Base-by-base conservation (phyloP, 1,139 yeast species). In the Candida sanyaensis region DNA sequence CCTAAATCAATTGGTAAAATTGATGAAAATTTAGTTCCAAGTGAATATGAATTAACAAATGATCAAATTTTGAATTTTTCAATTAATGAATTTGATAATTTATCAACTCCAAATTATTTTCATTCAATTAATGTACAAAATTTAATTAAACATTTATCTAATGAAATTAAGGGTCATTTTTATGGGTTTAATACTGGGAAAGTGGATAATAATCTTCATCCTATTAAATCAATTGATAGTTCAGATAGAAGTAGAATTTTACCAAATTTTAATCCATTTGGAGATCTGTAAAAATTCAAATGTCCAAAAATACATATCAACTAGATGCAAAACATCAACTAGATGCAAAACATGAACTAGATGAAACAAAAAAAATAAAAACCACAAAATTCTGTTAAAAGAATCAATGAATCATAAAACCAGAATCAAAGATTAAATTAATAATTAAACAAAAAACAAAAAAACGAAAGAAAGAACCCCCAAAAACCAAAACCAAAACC, bases 61-160 rank as follows among this genome's bases (percentile, higher is more conserved):
- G 80, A 75, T 7, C 77, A 73, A 57, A 70, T 74, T 17, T 58
- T 69, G 54, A 71, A 68, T 45, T 75, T 75, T 52, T 68, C 76
- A 17, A 66, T 74, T 37, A 63, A 63, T 41, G 77, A 73, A 50
- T 66, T 75, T 50, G 69, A 64, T 17, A 62, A 61, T 45, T 62
- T 75, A 44, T 57, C 71, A 0, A 49, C 50, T 11, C 74, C 79
- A 30, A 73, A 66, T 53, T 75, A 75, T 55, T 75, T 75, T 64
- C 80, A 75, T 54, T 72, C 68, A 66, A 59, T 63, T 23, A 75
- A 75, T 54, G 61, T 75, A 47, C 58, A 59, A 45, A 73, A 75
- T 55, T 66, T 75, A 53, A 60, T 75, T 39, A 60, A 61, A 28
- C 61, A 68, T 48, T 60, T 75, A 48, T 54, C 59, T 11, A 58